Evolutionary conservation across 2,329 filamentous ascomycete species (phyloP).

Genomic region (Diaporthe ilicicola): DNA sequence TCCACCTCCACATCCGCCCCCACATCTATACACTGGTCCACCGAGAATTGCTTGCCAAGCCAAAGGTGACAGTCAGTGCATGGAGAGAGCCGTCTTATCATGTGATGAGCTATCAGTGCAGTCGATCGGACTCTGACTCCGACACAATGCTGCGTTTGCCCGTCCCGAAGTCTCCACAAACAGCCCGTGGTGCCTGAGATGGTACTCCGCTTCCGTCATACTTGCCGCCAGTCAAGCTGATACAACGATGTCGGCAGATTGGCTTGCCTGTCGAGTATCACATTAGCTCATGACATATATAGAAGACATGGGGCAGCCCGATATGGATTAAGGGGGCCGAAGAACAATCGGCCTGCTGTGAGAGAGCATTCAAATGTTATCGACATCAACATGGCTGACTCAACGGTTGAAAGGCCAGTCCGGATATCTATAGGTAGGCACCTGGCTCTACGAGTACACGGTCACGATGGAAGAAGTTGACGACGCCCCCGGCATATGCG

Average conservation of each 20-base stretch:
- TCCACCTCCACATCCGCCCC: background rate
- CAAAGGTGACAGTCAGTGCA: background rate
- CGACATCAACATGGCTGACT: background rate
- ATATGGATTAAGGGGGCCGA: background rate
- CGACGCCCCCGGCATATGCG: too few relatives aligned
- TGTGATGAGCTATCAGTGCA: background rate
- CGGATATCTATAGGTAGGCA: conserved; percentile 1
- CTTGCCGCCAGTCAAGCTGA: background rate
- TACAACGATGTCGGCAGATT: background rate
- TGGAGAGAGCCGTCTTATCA: too few relatives aligned
- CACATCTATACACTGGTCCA: background rate
- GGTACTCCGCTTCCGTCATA: background rate
- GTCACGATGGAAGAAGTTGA: too few relatives aligned
- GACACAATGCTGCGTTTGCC: background rate
- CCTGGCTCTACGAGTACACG: background rate
- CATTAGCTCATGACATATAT: background rate
- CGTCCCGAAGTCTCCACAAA: background rate
- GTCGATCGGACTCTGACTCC: background rate
- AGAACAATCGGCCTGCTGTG: background rate
- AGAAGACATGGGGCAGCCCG: background rate
- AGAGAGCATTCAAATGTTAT: background rate
- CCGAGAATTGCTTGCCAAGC: background rate
- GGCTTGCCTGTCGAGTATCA: background rate
- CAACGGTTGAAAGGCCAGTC: background rate
- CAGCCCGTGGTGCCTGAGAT: background rate